Evolutionary conservation across 345 rosid species (phyloP).

Genomic region (Eutrema yunnanense): DNA sequence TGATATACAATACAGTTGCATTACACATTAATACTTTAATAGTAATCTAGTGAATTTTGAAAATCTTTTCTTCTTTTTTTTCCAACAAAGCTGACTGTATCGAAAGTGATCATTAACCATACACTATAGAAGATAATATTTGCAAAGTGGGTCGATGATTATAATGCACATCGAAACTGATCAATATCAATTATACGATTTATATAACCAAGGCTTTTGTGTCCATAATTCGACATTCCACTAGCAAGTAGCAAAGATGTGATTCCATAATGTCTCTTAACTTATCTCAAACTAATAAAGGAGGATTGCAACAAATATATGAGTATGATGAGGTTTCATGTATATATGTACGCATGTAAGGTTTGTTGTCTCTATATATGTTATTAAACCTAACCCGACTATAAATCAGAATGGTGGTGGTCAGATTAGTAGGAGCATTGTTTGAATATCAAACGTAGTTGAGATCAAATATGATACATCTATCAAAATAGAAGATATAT

Average conservation of each 20-base stretch:
- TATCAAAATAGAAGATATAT: no score
- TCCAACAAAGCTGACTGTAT: background rate
- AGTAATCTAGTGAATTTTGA: no score
- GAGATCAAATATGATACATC: no score
- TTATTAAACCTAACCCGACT: no score
- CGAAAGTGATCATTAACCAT: no score
- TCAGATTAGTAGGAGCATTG: no score
- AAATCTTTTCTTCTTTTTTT: background rate
- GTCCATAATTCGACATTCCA: background rate
- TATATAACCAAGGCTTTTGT: background rate
- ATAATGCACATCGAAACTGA: background rate
- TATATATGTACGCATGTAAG: no score
- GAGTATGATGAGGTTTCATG: background rate
- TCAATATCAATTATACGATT: background rate
- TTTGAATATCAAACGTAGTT: no score
- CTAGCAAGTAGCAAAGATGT: background rate
- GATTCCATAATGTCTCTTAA: background rate
- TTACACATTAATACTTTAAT: background rate
- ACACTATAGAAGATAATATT: background rate
- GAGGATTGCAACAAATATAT: background rate
- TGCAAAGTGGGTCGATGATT: background rate
- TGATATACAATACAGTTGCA: background rate
- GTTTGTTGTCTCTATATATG: no score
- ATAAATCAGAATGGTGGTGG: no score
- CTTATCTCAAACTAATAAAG: background rate